Evolutionary conservation across 169 alveolate species (phyloP), one percentile per base, ranked within the genome.

Genomic region (Besnoitia besnoiti): DNA sequence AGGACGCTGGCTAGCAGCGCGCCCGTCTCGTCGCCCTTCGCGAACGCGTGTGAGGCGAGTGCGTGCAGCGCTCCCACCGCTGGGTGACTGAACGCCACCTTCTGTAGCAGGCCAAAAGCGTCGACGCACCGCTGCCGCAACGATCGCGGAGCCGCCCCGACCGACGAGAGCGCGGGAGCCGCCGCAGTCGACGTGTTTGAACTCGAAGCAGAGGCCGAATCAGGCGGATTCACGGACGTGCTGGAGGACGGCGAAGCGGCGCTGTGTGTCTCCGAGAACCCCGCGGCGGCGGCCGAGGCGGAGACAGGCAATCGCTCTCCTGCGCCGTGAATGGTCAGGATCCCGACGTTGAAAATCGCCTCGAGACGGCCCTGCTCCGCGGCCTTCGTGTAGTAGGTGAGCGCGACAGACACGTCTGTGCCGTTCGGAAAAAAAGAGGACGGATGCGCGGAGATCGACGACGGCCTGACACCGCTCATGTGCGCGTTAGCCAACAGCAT

Each of bases 11-110:
- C 55, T n/a, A 97, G 84, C 51, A 96, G 79, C 87, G 97, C 92
- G 4, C 99, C 98, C 0, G 96, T 93, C 50, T 94, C 94, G 92
- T 97, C 99, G 27, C 93, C 95, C 80, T 46, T 50, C 55, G 73
- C 76, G 61, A 42, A 80, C 19, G 96, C 93, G 42, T 67, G 76
- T 35, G 75, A 46, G 21, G 87, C 33, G 49, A 89, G 10, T 37
- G 75, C 92, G 10, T 89, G 85, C 85, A 89, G 87, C 37, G 62
- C 47, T 30, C 44, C 51, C 16, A 89, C 85, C 37, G 75, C 46
- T 0, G 73, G 92, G 76, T 89, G 92, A 27, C n/a, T 27, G 12
- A 46, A 33, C 35, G 92, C 92, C 37, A 89, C 92, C 50, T 73
- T 62, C 49, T 67, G 67, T 12, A 89, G 35, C 19, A 89, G 37